Conservation (phyloP, 2,329 filamentous ascomycete species). For the Arthrobotrys sinensis region DNA sequence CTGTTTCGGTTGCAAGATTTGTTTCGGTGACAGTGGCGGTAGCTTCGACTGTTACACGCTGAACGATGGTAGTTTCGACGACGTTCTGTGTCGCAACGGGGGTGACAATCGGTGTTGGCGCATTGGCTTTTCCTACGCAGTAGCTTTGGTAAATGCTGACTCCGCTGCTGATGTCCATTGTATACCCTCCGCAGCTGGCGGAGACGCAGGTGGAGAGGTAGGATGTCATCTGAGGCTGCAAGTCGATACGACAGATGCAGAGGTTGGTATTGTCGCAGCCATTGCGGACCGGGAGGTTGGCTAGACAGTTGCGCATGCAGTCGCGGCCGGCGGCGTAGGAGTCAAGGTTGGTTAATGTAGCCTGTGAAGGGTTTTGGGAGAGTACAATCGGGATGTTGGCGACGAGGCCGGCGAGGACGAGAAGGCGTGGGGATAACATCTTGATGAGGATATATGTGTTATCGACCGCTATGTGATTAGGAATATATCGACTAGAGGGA, state of each 20-base stretch:
- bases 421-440: background rate
- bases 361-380: conserved; percentile 2
- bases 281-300: conserved; percentile 21
- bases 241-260: conserved; percentile 47
- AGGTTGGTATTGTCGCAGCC: conserved; percentile 33
- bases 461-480: background rate
- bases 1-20: conserved; percentile 22
- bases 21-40: conserved; percentile 34
- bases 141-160: conserved; percentile 55
- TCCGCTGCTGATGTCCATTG: conserved; percentile 34
- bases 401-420: background rate
- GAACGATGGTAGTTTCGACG: conserved; percentile 41
- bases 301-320: conserved; percentile 44
- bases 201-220: conserved; percentile 50
- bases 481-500: background rate
- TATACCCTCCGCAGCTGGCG: conserved; percentile 6
- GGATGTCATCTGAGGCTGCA: conserved; percentile 35
- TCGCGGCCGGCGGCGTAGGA: conserved; percentile 38
- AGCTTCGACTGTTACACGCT: conserved; percentile 23
- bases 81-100: conserved; percentile 46
- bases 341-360: conserved; percentile 8
- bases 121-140: conserved; percentile 32
- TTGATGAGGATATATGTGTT: background rate
- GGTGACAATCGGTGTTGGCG: conserved; percentile 22
- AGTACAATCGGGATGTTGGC: conserved; percentile 1